Conservation (phyloP, 768 basidiomycete genomes). For the Ephemerocybe angulata region DNA sequence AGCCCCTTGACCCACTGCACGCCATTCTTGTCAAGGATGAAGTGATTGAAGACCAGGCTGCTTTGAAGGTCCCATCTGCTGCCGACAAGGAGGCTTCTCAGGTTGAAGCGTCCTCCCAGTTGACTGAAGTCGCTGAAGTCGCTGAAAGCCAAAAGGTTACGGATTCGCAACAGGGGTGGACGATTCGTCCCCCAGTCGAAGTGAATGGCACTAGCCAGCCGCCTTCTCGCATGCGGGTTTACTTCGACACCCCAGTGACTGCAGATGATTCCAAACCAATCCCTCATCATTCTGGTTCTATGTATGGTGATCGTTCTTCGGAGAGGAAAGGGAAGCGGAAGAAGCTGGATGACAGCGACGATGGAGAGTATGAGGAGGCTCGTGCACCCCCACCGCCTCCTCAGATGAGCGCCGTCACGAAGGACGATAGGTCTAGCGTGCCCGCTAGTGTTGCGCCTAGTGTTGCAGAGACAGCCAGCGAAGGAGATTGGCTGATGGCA, state of each 20-base stretch:
- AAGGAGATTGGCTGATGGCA: constrained; percentile 87
- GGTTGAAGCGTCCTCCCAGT: constrained; percentile 22
- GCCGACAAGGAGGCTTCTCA: constrained; percentile 17
- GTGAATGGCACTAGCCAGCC: constrained; percentile 42
- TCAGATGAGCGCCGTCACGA: constrained; percentile 37
- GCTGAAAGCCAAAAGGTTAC: constrained; percentile 22
- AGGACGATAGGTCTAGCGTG: constrained; percentile 56
- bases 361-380: constrained; percentile 73
- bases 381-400: constrained; percentile 68
- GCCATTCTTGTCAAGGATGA: constrained; percentile 33
- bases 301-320: constrained; percentile 45
- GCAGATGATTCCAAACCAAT: constrained; percentile 77
- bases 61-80: constrained; percentile 16
- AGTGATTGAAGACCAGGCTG: constrained; percentile 25
- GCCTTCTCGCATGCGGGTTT: constrained; percentile 83
- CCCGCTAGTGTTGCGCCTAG: constrained; percentile 60
- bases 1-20: constrained; percentile 17
- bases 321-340: constrained; percentile 84
- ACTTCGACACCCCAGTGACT: constrained; percentile 87
- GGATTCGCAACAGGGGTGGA: constrained; percentile 18
- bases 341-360: constrained; percentile 87
- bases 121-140: constrained; percentile 17
- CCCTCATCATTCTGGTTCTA: constrained; percentile 53
- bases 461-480: constrained; percentile 70
- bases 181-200: constrained; percentile 22